phyloP scores from a whole-genome alignment of 2,329 filamentous ascomycete species.

The Rachicladosporium sp. region DNA sequence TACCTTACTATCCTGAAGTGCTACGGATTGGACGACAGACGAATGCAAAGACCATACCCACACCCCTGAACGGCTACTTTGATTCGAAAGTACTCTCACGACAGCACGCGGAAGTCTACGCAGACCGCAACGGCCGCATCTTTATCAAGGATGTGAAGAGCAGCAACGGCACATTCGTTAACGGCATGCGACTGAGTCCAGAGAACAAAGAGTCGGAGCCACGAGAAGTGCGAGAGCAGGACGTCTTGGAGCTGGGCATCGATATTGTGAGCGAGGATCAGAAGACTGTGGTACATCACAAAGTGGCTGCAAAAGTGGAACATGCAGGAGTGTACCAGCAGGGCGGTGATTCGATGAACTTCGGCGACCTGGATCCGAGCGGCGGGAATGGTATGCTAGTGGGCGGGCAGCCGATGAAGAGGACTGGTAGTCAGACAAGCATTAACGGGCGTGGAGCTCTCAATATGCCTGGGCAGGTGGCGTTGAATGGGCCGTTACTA shows the following conservation, averaged over 20 bases:
- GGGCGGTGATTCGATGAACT: constrained; percentile 70
- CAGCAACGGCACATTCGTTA: constrained; percentile 97
- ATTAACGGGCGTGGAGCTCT: constrained; percentile 49
- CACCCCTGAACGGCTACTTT: constrained; percentile 84
- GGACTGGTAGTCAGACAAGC: constrained; percentile 37
- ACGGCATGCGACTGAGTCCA: constrained; percentile 74
- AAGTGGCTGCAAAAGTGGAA: constrained; percentile 92
- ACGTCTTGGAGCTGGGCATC: constrained; percentile 88
- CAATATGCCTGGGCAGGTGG: constrained; percentile 42
- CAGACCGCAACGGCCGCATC: constrained; percentile 61
- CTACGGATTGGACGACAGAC: constrained; percentile 91
- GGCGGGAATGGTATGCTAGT: constrained; percentile 57
- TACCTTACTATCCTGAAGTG: constrained; percentile 85
- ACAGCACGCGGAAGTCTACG: constrained; percentile 93
- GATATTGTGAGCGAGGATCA: constrained; percentile 98
- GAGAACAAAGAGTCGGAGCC: constrained; percentile 96
- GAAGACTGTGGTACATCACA: constrained; percentile 96
- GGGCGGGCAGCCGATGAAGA: constrained; percentile 52
- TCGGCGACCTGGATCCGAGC: constrained; percentile 75
- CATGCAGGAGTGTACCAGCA: constrained; percentile 75
- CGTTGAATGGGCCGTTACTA: constrained; percentile 44
- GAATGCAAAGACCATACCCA: constrained; percentile 90
- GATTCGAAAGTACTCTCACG: constrained; percentile 95
- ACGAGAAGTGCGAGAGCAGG: constrained; percentile 80
- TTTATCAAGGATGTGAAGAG: constrained; percentile 97